A percentile compares a stretch with the other conserved stretches of the same genome.
phyloP scores from a whole-genome alignment of 2,329 filamentous ascomycete species.

The Trichoderma sp. region DNA sequence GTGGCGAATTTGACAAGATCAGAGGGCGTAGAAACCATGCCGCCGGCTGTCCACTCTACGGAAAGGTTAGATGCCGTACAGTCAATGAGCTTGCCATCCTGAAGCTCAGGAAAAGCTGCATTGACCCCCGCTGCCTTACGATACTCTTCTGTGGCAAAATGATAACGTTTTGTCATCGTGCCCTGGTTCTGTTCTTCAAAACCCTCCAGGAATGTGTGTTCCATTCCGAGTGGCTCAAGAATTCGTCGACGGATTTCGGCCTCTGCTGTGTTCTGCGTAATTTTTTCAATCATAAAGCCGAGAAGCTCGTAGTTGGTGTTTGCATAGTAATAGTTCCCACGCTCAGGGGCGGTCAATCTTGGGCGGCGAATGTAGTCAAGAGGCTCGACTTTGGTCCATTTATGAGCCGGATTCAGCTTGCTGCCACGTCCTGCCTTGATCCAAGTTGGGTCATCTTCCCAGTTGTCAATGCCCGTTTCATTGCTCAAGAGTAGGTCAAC shows the following conservation, averaged over 20 bases:
- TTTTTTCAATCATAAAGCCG: constrained; percentile 19
- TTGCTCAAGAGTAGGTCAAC: constrained; percentile 17
- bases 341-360: constrained; percentile 17
- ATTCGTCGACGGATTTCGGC: constrained; percentile 14
- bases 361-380: constrained; percentile 21
- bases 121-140: constrained; percentile 15
- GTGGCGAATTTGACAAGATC: constrained; percentile 20
- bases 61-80: constrained; percentile 21
- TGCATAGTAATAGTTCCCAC: constrained; percentile 18
- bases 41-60: constrained; percentile 20
- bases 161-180: constrained; percentile 9
- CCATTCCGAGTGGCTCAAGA: constrained; percentile 18
- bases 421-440: constrained; percentile 18
- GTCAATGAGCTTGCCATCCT: constrained; percentile 17
- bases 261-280: constrained; percentile 15
- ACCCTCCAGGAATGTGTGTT: constrained; percentile 18
- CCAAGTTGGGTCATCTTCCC: constrained; percentile 21
- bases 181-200: constrained; percentile 13
- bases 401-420: constrained; percentile 14
- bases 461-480: constrained; percentile 21
- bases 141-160: constrained; percentile 20
- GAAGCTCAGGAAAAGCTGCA: constrained; percentile 13
- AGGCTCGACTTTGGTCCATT: constrained; percentile 21
- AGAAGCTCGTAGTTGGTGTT: constrained; percentile 23
- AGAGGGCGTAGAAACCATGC: constrained; percentile 18